Percentiles rank a stretch among this genome's conserved stretches.
phyloP scores from a whole-genome alignment of 1,284 basidiomycete species.

The Sanguinoderma infundibulare region DNA sequence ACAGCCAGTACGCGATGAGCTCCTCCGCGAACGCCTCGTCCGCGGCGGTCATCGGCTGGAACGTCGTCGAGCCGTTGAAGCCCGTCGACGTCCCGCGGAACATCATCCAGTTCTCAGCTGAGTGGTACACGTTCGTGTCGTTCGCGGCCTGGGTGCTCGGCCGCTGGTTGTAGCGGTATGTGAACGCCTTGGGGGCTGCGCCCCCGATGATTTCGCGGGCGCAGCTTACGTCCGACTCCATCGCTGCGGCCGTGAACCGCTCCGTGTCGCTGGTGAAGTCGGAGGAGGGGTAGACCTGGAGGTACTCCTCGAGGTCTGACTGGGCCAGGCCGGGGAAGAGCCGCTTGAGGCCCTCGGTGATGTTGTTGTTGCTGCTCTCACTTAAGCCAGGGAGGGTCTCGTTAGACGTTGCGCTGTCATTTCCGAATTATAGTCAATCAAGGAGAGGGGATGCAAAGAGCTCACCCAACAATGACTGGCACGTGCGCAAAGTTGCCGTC shows the following conservation, averaged over 20 bases:
- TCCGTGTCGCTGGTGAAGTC: slow-evolving; percentile 46
- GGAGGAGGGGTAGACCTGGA: slow-evolving; percentile 43
- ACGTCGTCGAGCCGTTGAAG: slow-evolving; percentile 53
- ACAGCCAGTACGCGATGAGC: slow-evolving; percentile 64
- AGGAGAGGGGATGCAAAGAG: background rate
- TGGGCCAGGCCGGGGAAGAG: slow-evolving; percentile 51
- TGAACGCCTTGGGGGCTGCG: slow-evolving; percentile 42
- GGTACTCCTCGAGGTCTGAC: slow-evolving; percentile 41
- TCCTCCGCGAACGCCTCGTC: slow-evolving; percentile 55
- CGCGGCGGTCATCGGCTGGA: slow-evolving; percentile 43
- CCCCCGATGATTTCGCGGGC: slow-evolving; percentile 52
- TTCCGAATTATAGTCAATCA: background rate
- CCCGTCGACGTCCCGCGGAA: slow-evolving; percentile 62
- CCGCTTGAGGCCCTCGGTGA: slow-evolving; percentile 40
- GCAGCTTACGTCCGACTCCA: slow-evolving; percentile 53
- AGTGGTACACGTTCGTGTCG: slow-evolving; percentile 46
- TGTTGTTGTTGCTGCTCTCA: slow-evolving; percentile 39
- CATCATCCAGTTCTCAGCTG: slow-evolving; percentile 70
- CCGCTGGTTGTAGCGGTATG: slow-evolving; percentile 61
- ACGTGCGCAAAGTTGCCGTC: slow-evolving; percentile 50
- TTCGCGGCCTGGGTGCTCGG: slow-evolving; percentile 45
- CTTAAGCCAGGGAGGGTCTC: slow-evolving; percentile 55
- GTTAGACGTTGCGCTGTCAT: slow-evolving; percentile 54
- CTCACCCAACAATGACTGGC: slow-evolving; percentile 63
- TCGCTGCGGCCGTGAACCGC: slow-evolving; percentile 48